Conservation (phyloP, 75 land plant genomes). For the Larix kaempferi region DNA sequence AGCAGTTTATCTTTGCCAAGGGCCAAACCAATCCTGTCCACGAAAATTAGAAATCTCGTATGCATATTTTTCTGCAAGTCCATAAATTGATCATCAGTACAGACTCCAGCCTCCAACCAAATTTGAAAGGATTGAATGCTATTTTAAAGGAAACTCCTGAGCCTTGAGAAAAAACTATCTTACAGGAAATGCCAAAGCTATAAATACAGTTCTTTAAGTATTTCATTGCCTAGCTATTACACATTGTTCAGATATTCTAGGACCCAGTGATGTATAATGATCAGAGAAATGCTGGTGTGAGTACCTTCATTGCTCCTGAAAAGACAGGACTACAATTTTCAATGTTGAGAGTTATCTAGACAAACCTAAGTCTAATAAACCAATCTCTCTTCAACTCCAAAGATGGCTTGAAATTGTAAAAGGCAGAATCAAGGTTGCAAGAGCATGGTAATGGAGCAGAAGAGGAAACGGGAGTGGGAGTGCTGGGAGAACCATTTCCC, state of each 20-base stretch:
- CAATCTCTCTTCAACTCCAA: background rate
- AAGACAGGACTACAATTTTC: background rate
- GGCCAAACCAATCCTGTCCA: constrained; percentile 51
- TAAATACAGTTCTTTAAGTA: background rate
- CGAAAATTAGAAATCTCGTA: constrained; percentile 43
- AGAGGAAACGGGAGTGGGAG: too few species aligned
- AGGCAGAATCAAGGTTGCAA: background rate
- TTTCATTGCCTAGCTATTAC: background rate
- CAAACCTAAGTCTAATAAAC: background rate
- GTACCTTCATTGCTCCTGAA: background rate
- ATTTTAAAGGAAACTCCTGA: background rate
- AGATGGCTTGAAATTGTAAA: background rate
- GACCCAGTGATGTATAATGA: background rate
- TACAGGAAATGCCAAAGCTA: background rate
- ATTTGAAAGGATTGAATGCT: background rate
- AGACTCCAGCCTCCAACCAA: background rate
- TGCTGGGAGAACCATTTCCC: too few species aligned
- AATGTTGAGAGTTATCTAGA: background rate
- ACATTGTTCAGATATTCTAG: background rate
- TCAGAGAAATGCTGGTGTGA: background rate
- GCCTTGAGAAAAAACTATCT: background rate
- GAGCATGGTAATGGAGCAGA: too few species aligned
- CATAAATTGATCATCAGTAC: background rate
- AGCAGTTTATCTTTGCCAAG: constrained; percentile 56
- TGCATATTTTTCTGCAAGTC: constrained; percentile 44